Percentiles rank a stretch among this genome's conserved stretches.
phyloP scores from a whole-genome alignment of 768 basidiomycete genomes.

The Mycena capillaripes region DNA sequence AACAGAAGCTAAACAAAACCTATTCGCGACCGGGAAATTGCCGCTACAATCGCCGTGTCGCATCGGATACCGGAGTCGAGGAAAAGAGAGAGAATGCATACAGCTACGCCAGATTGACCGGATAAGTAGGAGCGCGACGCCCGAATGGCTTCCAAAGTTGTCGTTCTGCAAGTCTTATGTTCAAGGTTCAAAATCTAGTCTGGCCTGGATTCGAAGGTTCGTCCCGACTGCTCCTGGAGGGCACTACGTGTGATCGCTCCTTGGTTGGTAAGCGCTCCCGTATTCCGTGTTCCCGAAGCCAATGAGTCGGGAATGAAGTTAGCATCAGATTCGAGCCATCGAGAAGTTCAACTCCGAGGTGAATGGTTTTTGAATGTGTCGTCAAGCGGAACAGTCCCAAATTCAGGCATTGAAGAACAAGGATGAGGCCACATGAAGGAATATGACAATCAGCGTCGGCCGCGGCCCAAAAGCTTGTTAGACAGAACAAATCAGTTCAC shows the following conservation, averaged over 20 bases:
- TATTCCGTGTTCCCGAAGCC: background rate
- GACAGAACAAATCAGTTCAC: slow-evolving; percentile 11
- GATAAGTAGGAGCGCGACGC: background rate
- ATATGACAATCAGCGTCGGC: background rate
- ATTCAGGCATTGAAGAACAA: background rate
- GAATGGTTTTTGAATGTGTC: background rate
- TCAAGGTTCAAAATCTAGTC: background rate
- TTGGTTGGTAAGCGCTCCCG: too few relatives aligned
- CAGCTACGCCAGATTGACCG: background rate
- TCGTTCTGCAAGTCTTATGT: background rate
- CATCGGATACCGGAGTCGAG: background rate
- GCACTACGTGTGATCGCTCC: background rate
- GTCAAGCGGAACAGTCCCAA: background rate
- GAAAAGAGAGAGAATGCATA: background rate
- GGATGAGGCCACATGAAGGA: background rate
- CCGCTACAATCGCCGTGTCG: background rate
- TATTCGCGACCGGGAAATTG: background rate
- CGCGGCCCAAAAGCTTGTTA: slow-evolving; percentile 14
- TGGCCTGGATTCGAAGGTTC: too few relatives aligned
- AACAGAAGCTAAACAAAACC: background rate
- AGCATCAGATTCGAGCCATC: background rate
- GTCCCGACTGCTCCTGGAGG: background rate
- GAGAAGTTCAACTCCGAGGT: background rate
- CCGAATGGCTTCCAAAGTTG: background rate
- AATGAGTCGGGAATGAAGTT: background rate